These are phyloP conservation scores for Friedmanniomyces simplex DNA, from an alignment of 495 filamentous ascomycete genomes.

Conservation along the genomic window DNA sequence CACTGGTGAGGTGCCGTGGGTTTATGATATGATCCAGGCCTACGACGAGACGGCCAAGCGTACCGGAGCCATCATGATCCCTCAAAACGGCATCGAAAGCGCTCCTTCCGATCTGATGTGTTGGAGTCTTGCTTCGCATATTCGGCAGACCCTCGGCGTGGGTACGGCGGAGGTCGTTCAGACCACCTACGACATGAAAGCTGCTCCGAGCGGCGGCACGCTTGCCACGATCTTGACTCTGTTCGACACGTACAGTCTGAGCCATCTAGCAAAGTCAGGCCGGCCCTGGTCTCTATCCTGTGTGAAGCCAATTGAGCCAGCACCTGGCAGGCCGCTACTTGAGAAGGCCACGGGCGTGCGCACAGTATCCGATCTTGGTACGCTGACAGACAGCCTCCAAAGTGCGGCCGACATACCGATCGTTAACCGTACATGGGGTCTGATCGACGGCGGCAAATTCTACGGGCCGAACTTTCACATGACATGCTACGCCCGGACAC, in stretches of 20 bases:
- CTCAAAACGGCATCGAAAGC: conserved; percentile 76
- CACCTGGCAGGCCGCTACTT: background rate
- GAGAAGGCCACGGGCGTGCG: conserved; percentile 50
- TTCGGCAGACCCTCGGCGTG: conserved; percentile 48
- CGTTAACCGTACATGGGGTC: conserved; percentile 67
- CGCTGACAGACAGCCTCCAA: conserved; percentile 51
- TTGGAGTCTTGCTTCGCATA: conserved; percentile 54
- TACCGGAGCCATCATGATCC: conserved; percentile 76
- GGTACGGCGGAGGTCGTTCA: conserved; percentile 50
- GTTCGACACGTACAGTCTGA: conserved; percentile 49
- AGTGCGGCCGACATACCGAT: conserved; percentile 51
- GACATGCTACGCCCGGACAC: conserved; percentile 53
- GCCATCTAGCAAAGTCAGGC: conserved; percentile 44
- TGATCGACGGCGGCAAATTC: conserved; percentile 48
- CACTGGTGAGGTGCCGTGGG: conserved; percentile 80
- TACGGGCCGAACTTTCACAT: conserved; percentile 70
- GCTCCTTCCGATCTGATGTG: conserved; percentile 72
- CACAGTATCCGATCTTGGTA: conserved; percentile 54
- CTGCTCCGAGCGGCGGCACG: conserved; percentile 63
- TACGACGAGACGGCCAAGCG: conserved; percentile 65
- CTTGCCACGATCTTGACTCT: conserved; percentile 52
- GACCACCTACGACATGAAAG: conserved; percentile 50
- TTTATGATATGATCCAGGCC: conserved; percentile 65
- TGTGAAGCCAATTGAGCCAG: conserved; percentile 30
- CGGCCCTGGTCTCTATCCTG: conserved; percentile 60